Evolutionary conservation across 495 filamentous ascomycete genomes (phyloP), one percentile per base, ranked within the genome.

Genomic region (Terfezia claveryi): DNA sequence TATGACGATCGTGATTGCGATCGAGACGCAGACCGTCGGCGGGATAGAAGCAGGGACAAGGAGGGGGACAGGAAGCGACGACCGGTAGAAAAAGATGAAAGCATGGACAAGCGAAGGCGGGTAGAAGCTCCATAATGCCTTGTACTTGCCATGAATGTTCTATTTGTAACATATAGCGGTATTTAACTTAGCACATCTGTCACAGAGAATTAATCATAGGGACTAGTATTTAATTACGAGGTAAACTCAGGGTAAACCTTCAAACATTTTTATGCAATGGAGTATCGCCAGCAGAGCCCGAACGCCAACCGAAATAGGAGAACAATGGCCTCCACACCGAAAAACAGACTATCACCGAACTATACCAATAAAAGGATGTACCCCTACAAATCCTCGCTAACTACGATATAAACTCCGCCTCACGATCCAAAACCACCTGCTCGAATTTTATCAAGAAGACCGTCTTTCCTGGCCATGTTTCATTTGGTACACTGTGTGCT

Each of bases 361-460:
- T 27, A 27, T 27, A 2, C 5, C 5, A 27, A 32, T 32, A 32
- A 7, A 32, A 32, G 27, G 27, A 32, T 32, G 27, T 32, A 32
- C 27, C 7, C 27, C 27, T 32, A 32, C 27, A 0, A 27, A 2
- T 2, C 27, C 27, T 32, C 27, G 27, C 27, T 32, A 7, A 0
- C 17, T 20, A 46, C 41, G 41, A 46, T 20, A 54, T 74, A 54
- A 82, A 61, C 49, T 80, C 74, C 60, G 82, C 81, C 77, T 96
- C 91, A 67, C 91, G 71, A 73, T 95, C 87, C 71, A 96, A 74
- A 36, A 94, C 87, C 64, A 82, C 82, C 52, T 80, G 77, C 55
- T 81, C 78, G 69, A 98, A 98, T 65, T 87, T 81, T 52, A 98
- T 77, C 65, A 98, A 70, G 70, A 95, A 96, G 23, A 96, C 87